Percentiles rank a stretch among this genome's conserved stretches.
phyloP scores from a whole-genome alignment of 31 red algal species.

The Asparagopsis taxiformis region DNA sequence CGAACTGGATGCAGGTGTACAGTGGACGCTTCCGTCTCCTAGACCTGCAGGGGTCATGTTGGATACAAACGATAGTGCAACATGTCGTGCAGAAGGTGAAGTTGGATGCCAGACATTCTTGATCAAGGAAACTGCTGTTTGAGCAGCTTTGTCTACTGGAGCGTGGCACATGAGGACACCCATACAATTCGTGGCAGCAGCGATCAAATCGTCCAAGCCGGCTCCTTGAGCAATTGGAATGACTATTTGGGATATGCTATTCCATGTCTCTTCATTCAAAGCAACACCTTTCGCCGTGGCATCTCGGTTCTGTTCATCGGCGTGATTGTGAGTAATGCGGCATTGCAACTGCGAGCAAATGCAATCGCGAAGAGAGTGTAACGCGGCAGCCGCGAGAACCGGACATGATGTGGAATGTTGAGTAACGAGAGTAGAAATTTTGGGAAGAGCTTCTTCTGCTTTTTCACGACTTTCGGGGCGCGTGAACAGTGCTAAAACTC shows the following conservation, averaged over 20 bases:
- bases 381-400: neutral
- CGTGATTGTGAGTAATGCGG: neutral
- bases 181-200: constrained; percentile 19
- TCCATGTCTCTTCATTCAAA: constrained; percentile 36
- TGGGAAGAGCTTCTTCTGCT: neutral
- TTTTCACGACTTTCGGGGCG: neutral
- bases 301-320: neutral
- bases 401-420: constrained; percentile 2
- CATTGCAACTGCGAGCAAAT: constrained; percentile 28
- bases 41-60: neutral
- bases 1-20: neutral
- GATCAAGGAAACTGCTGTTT: constrained; percentile 5
- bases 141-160: constrained; percentile 9
- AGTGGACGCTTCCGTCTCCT: neutral
- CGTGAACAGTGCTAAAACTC: neutral
- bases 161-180: constrained; percentile 33
- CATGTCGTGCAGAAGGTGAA: neutral
- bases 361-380: constrained; percentile 1
- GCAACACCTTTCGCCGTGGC: neutral
- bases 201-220: constrained; percentile 12
- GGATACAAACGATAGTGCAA: neutral
- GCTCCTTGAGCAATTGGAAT: constrained; percentile 3
- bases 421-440: neutral
- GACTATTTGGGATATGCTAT: constrained; percentile 1
- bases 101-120: constrained; percentile 37